Conservation (phyloP, 768 basidiomycete species). For the Termitomyces sp. region DNA sequence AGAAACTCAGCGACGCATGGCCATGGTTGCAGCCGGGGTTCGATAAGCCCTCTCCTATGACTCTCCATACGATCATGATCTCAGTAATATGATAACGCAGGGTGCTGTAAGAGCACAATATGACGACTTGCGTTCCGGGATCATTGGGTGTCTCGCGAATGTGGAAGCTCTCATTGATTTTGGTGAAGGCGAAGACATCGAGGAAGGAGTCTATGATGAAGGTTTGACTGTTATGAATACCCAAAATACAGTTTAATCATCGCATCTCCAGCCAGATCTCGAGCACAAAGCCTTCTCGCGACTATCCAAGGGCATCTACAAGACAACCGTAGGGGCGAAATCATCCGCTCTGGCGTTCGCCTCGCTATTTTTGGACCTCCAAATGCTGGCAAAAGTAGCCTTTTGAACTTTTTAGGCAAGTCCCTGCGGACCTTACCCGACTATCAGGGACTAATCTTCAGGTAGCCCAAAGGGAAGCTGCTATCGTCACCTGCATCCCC, state of each 20-base stretch:
- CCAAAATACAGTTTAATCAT: background rate
- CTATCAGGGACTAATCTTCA: background rate
- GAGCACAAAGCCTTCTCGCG: slow-evolving; percentile 44
- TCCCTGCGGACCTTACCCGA: slow-evolving; percentile 4
- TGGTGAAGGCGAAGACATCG: slow-evolving; percentile 87
- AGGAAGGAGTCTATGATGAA: slow-evolving; percentile 72
- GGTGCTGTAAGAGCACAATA: slow-evolving; percentile 60
- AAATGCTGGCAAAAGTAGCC: slow-evolving; percentile 90
- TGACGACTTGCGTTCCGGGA: slow-evolving; percentile 58
- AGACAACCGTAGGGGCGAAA: slow-evolving; percentile 78
- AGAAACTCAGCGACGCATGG: slow-evolving; percentile 72
- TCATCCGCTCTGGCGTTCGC: slow-evolving; percentile 76
- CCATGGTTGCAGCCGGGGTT: slow-evolving; percentile 66
- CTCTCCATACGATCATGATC: background rate
- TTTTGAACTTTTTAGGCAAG: slow-evolving; percentile 81
- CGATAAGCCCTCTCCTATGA: slow-evolving; percentile 21
- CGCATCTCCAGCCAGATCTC: slow-evolving; percentile 43
- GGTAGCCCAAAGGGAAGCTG: slow-evolving; percentile 79
- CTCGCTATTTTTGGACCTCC: slow-evolving; percentile 91
- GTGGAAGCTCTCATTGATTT: slow-evolving; percentile 92
- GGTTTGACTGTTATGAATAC: slow-evolving; percentile 36
- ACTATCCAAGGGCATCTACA: slow-evolving; percentile 55
- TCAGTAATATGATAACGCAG: slow-evolving; percentile 32
- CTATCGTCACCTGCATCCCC: slow-evolving; percentile 84
- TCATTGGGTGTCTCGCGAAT: slow-evolving; percentile 71